Base-by-base conservation (phyloP, 2,329 filamentous ascomycete genomes). In the Mollisiaceae sp. region DNA sequence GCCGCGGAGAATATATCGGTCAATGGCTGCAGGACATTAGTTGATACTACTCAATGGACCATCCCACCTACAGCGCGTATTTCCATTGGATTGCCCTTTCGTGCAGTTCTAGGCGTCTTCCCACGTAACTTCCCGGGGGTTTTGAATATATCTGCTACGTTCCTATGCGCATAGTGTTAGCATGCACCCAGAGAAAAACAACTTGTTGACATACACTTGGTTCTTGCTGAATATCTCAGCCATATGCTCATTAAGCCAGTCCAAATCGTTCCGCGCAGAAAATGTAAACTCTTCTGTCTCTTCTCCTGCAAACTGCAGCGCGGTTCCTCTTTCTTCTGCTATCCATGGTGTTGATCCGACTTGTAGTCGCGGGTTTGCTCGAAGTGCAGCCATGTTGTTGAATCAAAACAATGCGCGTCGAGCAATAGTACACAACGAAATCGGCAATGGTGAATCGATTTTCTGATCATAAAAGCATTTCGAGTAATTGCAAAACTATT, bases 161-260 rank as follows among this genome's bases (percentile, higher is more conserved):
- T 94, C 68, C 95, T 98, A 73, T 32, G 32, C 24, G 9, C 14
- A n/a, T 14, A 27, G 41, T 52, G 59, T 74, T 55, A 74, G 70
- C 43, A 59, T 8, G 22, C 39, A 39, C 65, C 36, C 36, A 64
- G 58, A 39, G 24, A 55, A n/a, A 39, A 52, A 66, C 45, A 60
- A 60, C 62, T 64, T 71, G 70, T 74, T 73, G 70, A 85, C 91
- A 75, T 86, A 97, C 95, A 93, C 87, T 79, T 94, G 88, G 75
- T 93, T 91, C 73, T 90, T 89, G 74, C 89, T 90, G 77, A 98
- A 97, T 75, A 99, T 92, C 69, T 97, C 93, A 59, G 88, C 88
- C 94, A 99, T 97, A 78, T 99, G 95, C 80, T 98, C 95, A 75
- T 99, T 98, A 73, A 99, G 83, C 95, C 95, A 99, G 77, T 98